Conservation (phyloP, 148 eudicot species). For the Tetragonia tetragonoides region DNA sequence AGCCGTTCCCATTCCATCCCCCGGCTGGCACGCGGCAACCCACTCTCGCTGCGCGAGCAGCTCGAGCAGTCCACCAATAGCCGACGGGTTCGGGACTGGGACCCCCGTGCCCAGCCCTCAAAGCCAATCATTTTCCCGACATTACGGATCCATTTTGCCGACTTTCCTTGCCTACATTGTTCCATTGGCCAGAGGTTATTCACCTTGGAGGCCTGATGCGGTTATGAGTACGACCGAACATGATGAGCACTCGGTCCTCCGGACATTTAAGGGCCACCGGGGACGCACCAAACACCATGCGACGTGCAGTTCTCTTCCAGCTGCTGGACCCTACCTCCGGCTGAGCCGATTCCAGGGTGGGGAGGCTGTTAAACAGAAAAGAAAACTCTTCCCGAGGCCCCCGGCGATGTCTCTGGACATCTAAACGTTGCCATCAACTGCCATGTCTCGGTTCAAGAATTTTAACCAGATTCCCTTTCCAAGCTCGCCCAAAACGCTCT, state of each 20-base stretch:
- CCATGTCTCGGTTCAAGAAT: neutral
- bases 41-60: neutral
- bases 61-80: neutral
- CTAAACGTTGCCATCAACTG: neutral
- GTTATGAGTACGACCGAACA: too few species aligned
- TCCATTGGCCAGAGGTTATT: too few species aligned
- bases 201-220: too few species aligned
- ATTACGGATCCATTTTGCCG: too few species aligned
- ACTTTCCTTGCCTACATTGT: too few species aligned
- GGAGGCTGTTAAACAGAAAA: conserved; percentile 4
- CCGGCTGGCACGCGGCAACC: too few species aligned
- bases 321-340: too few species aligned
- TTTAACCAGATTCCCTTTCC: neutral
- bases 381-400: conserved; percentile 15
- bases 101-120: neutral
- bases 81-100: neutral
- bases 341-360: neutral
- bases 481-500: neutral
- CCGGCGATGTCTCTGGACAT: conserved; percentile 14
- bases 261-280: too few species aligned
- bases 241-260: too few species aligned
- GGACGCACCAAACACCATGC: too few species aligned
- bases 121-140: neutral
- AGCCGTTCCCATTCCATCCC: too few species aligned
- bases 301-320: too few species aligned